Evolutionary conservation across 495 filamentous ascomycete genomes (phyloP), one percentile per base, ranked within the genome.

Genomic region (Trichoderma parareesei): DNA sequence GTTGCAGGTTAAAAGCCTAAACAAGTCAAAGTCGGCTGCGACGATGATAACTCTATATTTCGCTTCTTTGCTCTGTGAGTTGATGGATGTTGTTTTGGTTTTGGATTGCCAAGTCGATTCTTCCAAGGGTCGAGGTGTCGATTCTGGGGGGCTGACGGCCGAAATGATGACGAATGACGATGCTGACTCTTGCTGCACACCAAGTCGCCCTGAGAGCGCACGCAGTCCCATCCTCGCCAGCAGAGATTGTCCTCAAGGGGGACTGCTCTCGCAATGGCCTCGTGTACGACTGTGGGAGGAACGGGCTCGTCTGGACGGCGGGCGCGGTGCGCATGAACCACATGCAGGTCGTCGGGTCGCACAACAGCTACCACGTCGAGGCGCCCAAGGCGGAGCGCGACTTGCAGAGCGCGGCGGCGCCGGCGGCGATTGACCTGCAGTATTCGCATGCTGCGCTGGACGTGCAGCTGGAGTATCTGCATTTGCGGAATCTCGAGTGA

Each of bases 341-440:
- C 14, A 60, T 68, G 5, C 67, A 73, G 67, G 70, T 74, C n/a
- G 66, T 74, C 43, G 72, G 70, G 10, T 71, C 70, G 5, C 70
- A 74, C 62, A 74, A 72, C 60, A 71, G 67, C 18, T 74, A 74
- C 63, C 72, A 74, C 49, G 49, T 64, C n/a, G 72, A 74, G 62
- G 67, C 68, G 44, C 63, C 66, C 11, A 59, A 69, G 10, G 63
- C 64, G 64, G 57, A 62, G 41, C 40, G 63, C 18, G 60, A 61
- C 4, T 16, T 43, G 9, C 60, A 61, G 38, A 8, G 16, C 3
- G 20, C 38, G 11, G 9, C 42, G 7, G 16, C 41, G 13, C n/a
- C 60, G 38, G 60, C 14, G 38, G 38, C 38, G 16, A 18, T 61
- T 3, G 41, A 61, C n/a, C 35, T 41, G 38, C 60, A 43, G 60